Percentiles rank a stretch among this genome's conserved stretches.
Conservation (phyloP, 2,329 filamentous ascomycete species). For the Sporothrix brasiliensis region DNA sequence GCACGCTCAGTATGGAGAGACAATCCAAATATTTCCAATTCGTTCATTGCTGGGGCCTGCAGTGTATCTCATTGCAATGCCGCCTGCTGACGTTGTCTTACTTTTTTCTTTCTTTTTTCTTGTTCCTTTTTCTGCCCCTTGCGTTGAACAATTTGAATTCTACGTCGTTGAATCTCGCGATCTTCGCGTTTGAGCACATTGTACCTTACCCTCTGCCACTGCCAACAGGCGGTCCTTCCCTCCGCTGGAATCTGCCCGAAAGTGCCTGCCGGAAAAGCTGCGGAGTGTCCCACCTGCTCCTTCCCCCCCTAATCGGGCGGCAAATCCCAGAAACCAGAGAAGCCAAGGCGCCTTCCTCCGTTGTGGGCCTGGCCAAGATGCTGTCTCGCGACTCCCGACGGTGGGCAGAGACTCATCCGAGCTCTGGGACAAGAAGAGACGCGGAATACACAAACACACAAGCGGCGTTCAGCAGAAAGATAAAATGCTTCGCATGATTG, state of each 20-base stretch:
- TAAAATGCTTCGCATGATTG: background rate
- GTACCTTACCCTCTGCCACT: too few relatives aligned
- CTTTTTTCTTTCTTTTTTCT: too few relatives aligned
- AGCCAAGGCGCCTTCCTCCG: background rate
- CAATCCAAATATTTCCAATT: background rate
- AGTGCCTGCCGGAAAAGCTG: background rate
- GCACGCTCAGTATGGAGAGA: background rate
- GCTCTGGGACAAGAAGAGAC: background rate
- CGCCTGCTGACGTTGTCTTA: background rate
- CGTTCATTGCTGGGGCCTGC: background rate
- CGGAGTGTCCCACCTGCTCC: background rate
- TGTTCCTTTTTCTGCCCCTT: constrained; percentile 4
- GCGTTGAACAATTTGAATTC: constrained; percentile 6
- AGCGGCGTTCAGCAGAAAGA: background rate
- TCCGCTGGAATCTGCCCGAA: background rate
- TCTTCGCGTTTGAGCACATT: background rate
- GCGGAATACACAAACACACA: too few relatives aligned
- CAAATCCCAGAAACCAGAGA: background rate
- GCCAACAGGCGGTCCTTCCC: background rate
- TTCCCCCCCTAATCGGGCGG: background rate
- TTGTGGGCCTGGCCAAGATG: background rate
- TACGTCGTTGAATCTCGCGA: background rate
- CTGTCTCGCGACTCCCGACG: background rate
- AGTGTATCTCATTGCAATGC: background rate
- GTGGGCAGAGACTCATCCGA: too few relatives aligned